These are phyloP conservation scores for Artomyces pyxidatus DNA, from an alignment of 768 basidiomycete species.

Conservation along the genomic window DNA sequence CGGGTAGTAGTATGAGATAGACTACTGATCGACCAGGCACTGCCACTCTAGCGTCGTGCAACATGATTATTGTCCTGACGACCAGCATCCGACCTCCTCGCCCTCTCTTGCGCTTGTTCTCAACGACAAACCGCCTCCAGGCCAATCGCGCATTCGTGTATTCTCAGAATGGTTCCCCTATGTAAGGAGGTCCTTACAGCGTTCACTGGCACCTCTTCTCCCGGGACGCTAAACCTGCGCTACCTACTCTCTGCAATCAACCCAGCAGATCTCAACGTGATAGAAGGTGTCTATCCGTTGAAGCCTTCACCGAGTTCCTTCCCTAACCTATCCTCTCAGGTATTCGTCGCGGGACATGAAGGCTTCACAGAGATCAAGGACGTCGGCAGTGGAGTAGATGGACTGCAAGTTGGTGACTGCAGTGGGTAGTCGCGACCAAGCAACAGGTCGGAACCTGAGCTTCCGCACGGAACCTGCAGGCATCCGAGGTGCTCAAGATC, in stretches of 20 bases:
- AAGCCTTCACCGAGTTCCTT: conserved; percentile 37
- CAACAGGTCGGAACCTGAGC: conserved; percentile 74
- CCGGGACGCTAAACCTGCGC: conserved; percentile 54
- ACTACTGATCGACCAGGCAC: no score
- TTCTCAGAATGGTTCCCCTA: conserved; percentile 49
- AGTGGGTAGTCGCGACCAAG: conserved; percentile 67
- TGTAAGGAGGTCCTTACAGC: conserved; percentile 50
- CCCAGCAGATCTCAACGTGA: conserved; percentile 73
- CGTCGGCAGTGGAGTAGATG: conserved; percentile 45
- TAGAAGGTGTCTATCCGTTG: conserved; percentile 76
- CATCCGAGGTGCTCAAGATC: conserved; percentile 53
- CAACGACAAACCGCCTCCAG: conserved; percentile 22
- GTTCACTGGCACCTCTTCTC: conserved; percentile 45
- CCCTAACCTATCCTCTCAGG: conserved; percentile 26
- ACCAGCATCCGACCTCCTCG: no score
- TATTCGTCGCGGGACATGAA: conserved; percentile 70
- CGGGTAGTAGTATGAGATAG: no score
- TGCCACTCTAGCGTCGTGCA: no score
- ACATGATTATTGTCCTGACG: no score
- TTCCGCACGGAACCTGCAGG: conserved; percentile 42
- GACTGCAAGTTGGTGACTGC: conserved; percentile 49
- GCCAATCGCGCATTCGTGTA: conserved; percentile 63
- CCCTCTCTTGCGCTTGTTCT: conserved; percentile 20
- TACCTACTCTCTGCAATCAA: conserved; percentile 71
- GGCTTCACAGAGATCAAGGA: conserved; percentile 60